These are phyloP conservation scores for Backusella sp. DNA, from an alignment of 192 early-diverging fungal species.

Conservation along the genomic window DNA sequence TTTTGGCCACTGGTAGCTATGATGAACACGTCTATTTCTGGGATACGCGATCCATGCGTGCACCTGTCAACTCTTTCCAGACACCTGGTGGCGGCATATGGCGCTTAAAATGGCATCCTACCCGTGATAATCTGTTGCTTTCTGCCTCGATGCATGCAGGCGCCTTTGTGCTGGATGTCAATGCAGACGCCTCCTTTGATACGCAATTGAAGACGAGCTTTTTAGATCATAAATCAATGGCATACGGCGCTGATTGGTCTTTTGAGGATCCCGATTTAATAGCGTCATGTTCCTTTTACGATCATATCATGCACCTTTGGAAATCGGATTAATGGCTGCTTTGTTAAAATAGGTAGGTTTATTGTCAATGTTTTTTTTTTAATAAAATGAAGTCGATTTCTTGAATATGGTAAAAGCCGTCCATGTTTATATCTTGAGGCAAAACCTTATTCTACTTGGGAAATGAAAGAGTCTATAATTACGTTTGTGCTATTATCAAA, in stretches of 20 bases:
- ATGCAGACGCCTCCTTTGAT: neutral
- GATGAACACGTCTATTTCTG: conserved; percentile 88
- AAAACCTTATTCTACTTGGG: too few relatives aligned
- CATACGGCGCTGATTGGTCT: conserved; percentile 79
- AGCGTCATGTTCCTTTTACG: conserved; percentile 80
- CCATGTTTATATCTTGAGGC: too few relatives aligned
- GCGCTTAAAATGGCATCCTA: conserved; percentile 95
- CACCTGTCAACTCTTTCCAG: conserved; percentile 62
- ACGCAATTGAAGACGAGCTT: conserved; percentile 42
- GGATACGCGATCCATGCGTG: conserved; percentile 86
- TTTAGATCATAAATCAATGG: conserved; percentile 73
- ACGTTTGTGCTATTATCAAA: too few relatives aligned
- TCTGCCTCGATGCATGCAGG: conserved; percentile 93
- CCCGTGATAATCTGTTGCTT: conserved; percentile 53
- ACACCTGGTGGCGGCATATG: conserved; percentile 93
- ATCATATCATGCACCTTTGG: conserved; percentile 76
- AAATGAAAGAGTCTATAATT: too few relatives aligned
- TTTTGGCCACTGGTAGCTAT: conserved; percentile 90
- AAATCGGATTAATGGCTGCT: conserved; percentile 8
- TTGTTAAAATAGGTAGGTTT: neutral
- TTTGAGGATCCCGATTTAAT: conserved; percentile 49
- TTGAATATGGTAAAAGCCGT: too few relatives aligned
- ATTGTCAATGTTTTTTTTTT: too few relatives aligned
- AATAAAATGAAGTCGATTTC: too few relatives aligned
- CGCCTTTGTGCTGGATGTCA: conserved; percentile 72